Conservation (phyloP, 73 alveolate species). For the Symbiodinium pilosum region DNA sequence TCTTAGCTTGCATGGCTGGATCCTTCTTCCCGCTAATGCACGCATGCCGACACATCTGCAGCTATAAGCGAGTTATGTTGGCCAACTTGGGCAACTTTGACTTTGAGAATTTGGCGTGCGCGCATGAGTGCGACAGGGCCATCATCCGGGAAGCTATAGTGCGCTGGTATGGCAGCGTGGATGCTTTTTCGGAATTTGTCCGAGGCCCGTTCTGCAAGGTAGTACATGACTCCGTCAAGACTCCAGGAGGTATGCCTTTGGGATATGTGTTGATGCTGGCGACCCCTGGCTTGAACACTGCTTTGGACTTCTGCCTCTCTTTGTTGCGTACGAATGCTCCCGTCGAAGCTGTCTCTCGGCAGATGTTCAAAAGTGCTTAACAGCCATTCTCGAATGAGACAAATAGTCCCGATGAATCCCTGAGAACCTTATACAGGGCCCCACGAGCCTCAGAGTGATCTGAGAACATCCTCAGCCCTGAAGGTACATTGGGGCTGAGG, state of each 20-base stretch:
- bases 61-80: not conserved
- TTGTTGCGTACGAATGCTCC: too few relatives aligned
- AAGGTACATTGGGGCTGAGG: too few relatives aligned
- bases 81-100: slow-evolving; percentile 2
- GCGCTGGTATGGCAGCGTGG: not conserved
- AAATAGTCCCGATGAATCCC: too few relatives aligned
- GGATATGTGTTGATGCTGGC: not conserved
- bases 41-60: not conserved
- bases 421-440: too few relatives aligned
- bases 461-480: too few relatives aligned
- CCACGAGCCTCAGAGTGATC: too few relatives aligned
- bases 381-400: too few relatives aligned
- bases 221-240: not conserved
- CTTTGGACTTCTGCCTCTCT: too few relatives aligned
- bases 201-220: slow-evolving; percentile 21
- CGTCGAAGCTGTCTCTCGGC: too few relatives aligned
- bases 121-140: not conserved
- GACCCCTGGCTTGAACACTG: not conserved
- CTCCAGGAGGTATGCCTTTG: not conserved
- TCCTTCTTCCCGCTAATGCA: not conserved
- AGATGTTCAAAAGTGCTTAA: too few relatives aligned
- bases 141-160: slow-evolving; percentile 1
- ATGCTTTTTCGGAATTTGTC: slow-evolving; percentile 30
- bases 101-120: not conserved
- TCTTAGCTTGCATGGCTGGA: not conserved